Base-by-base conservation (phyloP, 306 rosid species). In the Glycine tomentella region DNA sequence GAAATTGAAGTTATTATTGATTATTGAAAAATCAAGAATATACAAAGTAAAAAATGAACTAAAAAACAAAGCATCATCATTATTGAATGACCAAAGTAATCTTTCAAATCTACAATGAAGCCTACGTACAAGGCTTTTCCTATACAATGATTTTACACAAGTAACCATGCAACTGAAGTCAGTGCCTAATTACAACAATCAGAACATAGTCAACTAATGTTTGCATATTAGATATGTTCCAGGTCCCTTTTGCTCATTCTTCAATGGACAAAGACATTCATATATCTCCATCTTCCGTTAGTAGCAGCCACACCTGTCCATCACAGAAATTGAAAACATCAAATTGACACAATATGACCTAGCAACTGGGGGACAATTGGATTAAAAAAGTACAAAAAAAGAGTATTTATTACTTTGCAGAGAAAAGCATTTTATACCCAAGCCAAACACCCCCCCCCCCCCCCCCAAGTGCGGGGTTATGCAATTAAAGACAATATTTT, bases 231-330 rank as follows among this genome's bases (percentile, higher is more conserved):
- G 83, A 81, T 72, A 82, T 80, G 86, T 85, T 79, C 84, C 86
- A 69, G 81, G 86, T 82, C 88, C 85, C 90, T 69, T 80, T 82
- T 72, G 87, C 82, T 76, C 86, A 77, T 87, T 87, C 97, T 88
- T 95, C 97, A 92, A 85, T 82, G 93, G 78, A 90, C 97, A 87
- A 79, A 93, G 87, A 92, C 87, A 82, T 94, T 92, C 91, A 91
- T 53, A 87, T 77, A 89, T 88, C 92, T 87, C 86, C 94, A 87
- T 76, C 92, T 89, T 82, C 92, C 97, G 82, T 90, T 88, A 62
- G 91, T 89, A 90, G 90, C 95, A 80, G 85, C 84, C 69, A 81
- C 83, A 87, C 99, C 97, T 93, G 97, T 82, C 81, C 87, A 92
- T 67, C 87, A 90, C 67, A 87, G 87, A 92, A 88, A 88, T 90